These are phyloP conservation scores for Penicillium coprophilum DNA, from an alignment of 495 filamentous ascomycete species.

Conservation along the genomic window DNA sequence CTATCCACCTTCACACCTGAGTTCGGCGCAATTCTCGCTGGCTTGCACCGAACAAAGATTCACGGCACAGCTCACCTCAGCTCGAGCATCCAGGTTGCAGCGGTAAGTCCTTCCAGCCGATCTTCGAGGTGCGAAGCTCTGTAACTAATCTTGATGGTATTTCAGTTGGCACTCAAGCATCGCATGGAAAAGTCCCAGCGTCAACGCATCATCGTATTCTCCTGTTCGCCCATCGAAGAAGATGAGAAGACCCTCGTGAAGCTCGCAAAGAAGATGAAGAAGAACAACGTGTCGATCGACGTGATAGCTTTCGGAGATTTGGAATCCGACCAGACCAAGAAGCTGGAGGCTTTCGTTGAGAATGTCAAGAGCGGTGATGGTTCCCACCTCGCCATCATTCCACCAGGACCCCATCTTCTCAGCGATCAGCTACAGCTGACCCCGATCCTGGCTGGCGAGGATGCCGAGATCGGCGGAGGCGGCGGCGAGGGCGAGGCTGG, in stretches of 20 bases:
- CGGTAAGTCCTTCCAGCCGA: constrained; percentile 56
- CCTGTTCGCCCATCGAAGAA: constrained; percentile 87
- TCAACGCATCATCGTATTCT: constrained; percentile 94
- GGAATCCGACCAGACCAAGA: constrained; percentile 84
- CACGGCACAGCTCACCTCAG: constrained; percentile 80
- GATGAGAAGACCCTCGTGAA: constrained; percentile 84
- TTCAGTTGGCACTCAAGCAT: constrained; percentile 92
- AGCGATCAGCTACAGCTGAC: constrained; percentile 91
- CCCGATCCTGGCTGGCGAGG: constrained; percentile 82
- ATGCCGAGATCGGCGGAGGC: constrained; percentile 47
- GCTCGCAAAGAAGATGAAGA: constrained; percentile 98
- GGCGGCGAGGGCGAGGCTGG: constrained; percentile 65
- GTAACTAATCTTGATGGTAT: constrained; percentile 10
- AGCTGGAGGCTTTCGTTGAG: constrained; percentile 89
- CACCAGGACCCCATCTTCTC: constrained; percentile 84
- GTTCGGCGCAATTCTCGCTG: constrained; percentile 90
- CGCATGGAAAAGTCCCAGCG: constrained; percentile 94
- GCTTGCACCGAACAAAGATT: constrained; percentile 92
- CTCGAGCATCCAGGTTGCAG: constrained; percentile 91
- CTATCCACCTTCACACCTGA: constrained; percentile 93
- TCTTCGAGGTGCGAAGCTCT: background rate
- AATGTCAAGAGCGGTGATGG: constrained; percentile 86
- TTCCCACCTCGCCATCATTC: constrained; percentile 86
- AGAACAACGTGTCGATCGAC: constrained; percentile 86
- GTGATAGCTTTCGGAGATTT: constrained; percentile 93